These are phyloP conservation scores for Plasmodiophora brassicae DNA, from an alignment of 208 protist species.

Conservation along the genomic window DNA sequence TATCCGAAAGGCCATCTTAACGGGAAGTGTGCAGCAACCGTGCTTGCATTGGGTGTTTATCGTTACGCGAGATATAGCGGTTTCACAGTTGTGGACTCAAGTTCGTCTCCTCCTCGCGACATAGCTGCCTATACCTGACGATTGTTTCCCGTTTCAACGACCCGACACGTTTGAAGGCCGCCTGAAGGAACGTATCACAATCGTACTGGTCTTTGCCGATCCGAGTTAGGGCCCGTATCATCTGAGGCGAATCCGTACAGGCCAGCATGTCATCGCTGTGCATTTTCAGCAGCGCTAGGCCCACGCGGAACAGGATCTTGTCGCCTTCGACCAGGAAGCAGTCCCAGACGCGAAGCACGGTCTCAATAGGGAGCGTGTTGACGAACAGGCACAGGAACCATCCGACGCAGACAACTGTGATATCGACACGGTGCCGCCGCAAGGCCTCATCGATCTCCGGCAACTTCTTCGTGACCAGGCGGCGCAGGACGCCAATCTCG, in stretches of 20 bases:
- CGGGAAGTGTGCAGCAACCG: no score
- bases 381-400: constrained; percentile 42
- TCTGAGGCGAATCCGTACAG: neutral
- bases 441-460: constrained; percentile 2
- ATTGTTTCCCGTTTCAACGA: constrained; percentile 2
- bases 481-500: neutral
- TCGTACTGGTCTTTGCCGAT: constrained; percentile 26
- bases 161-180: neutral
- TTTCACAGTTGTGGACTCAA: no score
- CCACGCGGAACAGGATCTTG: constrained; percentile 44
- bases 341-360: constrained; percentile 45
- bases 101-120: neutral
- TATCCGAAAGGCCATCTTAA: no score
- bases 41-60: no score
- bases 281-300: constrained; percentile 35
- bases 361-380: constrained; percentile 37
- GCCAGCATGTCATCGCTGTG: constrained; percentile 13
- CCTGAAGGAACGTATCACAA: neutral
- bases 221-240: neutral
- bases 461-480: constrained; percentile 30
- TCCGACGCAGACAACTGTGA: neutral
- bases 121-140: neutral
- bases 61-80: no score
- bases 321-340: constrained; percentile 39
- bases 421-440: neutral